Conservation (phyloP, 139 green algal genomes). For the Volvox africanus region DNA sequence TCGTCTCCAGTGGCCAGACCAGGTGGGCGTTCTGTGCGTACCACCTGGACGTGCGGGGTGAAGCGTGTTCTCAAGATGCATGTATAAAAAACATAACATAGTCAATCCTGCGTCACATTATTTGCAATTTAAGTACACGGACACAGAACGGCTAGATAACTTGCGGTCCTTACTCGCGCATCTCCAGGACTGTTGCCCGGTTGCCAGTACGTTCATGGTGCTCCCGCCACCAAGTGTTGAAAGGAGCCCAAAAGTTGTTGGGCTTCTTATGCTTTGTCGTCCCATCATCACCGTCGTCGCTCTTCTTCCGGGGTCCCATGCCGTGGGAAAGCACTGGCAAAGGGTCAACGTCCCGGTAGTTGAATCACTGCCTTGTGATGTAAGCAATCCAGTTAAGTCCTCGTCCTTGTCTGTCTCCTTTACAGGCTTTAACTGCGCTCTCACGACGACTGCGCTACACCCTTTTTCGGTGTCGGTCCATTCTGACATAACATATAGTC, state of each 20-base stretch:
- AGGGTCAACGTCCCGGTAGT: not conserved
- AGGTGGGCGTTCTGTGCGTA: slow-evolving; percentile 28
- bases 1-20: slow-evolving; percentile 2
- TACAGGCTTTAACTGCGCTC: not conserved
- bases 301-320: not conserved
- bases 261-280: not conserved
- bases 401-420: not conserved
- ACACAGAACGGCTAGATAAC: not conserved
- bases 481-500: not conserved
- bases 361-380: not conserved
- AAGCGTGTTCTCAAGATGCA: not conserved
- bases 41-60: not conserved
- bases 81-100: not conserved
- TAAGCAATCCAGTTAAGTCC: not conserved
- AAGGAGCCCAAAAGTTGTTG: slow-evolving; percentile 16
- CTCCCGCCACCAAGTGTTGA: slow-evolving; percentile 39
- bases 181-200: slow-evolving; percentile 10
- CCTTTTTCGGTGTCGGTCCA: not conserved
- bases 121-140: not conserved
- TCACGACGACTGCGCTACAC: not conserved
- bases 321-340: not conserved
- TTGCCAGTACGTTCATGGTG: slow-evolving; percentile 32
- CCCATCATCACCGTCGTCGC: slow-evolving; percentile 12
- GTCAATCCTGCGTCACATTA: not conserved
- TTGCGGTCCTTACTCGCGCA: slow-evolving; percentile 3